A percentile compares a stretch with the other conserved stretches of the same genome.
Conservation (phyloP, 345 rosid species). For the Sisymbrium irio region DNA sequence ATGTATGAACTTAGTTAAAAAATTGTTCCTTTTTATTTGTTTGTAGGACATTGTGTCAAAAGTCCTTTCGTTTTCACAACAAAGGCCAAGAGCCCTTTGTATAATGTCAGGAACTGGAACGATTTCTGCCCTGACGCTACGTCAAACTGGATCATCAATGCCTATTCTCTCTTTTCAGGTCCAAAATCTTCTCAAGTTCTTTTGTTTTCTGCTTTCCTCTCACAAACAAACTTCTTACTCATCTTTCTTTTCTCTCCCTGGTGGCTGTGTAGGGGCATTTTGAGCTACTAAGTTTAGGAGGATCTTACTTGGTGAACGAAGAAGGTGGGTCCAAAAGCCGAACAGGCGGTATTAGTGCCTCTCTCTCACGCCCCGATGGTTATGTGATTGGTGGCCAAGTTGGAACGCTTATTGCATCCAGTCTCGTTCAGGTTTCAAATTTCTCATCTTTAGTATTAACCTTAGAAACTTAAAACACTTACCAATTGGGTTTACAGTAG, state of each 20-base stretch:
- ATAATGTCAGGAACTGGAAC: conserved; percentile 80
- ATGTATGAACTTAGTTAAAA: neutral
- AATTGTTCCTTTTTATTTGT: neutral
- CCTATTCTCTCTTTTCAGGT: conserved; percentile 68
- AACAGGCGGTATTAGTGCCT: conserved; percentile 82
- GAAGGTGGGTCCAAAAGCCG: conserved; percentile 72
- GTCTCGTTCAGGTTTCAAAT: conserved; percentile 69
- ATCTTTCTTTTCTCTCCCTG: neutral
- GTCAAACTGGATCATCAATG: conserved; percentile 54
- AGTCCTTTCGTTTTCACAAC: conserved; percentile 68
- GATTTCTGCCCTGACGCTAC: conserved; percentile 66
- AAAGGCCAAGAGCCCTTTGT: conserved; percentile 85
- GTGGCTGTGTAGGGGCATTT: conserved; percentile 57
- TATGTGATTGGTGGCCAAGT: conserved; percentile 77
- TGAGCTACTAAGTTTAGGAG: conserved; percentile 81
- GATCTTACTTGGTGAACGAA: conserved; percentile 81
- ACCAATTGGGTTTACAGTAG: too few species aligned
- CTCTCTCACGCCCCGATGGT: conserved; percentile 76
- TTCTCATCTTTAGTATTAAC: neutral
- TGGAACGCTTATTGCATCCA: conserved; percentile 65
- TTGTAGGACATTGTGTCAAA: conserved; percentile 77
- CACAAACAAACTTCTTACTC: neutral
- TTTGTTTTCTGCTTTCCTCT: neutral
- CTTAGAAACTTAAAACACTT: neutral
- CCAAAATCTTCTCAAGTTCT: neutral